Conservation (phyloP, 176 grass and related monocot species). For the Stipa capillata region DNA sequence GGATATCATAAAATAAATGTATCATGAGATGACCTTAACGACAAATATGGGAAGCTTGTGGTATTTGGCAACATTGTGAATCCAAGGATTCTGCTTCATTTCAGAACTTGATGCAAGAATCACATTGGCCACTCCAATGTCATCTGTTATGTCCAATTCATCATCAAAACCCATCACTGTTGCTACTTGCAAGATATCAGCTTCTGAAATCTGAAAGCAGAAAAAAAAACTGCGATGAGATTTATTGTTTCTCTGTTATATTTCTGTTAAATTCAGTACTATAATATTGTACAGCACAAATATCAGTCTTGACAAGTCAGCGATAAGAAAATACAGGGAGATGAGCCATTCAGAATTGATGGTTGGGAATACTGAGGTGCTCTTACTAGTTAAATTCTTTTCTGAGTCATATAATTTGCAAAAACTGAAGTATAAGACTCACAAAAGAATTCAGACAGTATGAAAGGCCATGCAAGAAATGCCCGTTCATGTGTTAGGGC, state of each 20-base stretch:
- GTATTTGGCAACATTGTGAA: slow-evolving; percentile 70
- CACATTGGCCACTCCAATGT: slow-evolving; percentile 70
- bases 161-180: slow-evolving; percentile 84
- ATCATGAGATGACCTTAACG: slow-evolving; percentile 55
- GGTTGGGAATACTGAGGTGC: background rate
- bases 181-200: slow-evolving; percentile 87
- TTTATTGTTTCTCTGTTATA: background rate
- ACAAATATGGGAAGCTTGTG: slow-evolving; percentile 85
- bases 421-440: background rate
- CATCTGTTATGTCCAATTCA: slow-evolving; percentile 80
- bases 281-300: slow-evolving; percentile 7
- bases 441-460: background rate
- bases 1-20: slow-evolving; percentile 11
- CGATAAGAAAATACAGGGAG: background rate
- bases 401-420: background rate
- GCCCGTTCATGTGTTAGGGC: background rate
- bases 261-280: background rate
- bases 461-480: background rate
- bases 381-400: background rate
- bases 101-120: slow-evolving; percentile 87
- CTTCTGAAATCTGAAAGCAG: slow-evolving; percentile 65
- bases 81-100: slow-evolving; percentile 89
- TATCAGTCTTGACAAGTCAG: background rate
- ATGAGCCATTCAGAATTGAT: background rate
- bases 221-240: slow-evolving; percentile 14